Conservation (phyloP, 2,329 filamentous ascomycete genomes). For the Neospermospora avenae region DNA sequence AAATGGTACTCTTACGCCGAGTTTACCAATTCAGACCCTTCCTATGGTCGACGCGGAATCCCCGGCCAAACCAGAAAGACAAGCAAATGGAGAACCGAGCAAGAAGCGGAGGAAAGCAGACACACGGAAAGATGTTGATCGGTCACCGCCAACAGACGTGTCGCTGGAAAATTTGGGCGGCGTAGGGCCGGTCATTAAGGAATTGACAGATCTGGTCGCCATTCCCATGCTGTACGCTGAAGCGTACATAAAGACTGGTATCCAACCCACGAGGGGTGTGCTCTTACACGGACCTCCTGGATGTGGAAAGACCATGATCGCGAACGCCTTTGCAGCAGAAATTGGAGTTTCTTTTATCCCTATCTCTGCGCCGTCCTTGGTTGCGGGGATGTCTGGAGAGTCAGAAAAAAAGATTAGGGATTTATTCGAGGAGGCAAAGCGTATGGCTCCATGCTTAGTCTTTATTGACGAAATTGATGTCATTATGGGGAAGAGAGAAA, state of each 20-base stretch:
- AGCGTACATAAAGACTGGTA: conserved; percentile 60
- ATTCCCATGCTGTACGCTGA: conserved; percentile 68
- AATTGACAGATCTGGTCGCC: conserved; percentile 68
- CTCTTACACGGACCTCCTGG: conserved; percentile 80
- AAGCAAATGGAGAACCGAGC: conserved; percentile 62
- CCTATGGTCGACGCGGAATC: conserved; percentile 28
- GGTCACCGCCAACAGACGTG: conserved; percentile 63
- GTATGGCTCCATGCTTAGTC: conserved; percentile 80
- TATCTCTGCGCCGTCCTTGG: conserved; percentile 76
- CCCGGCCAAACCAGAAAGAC: conserved; percentile 44
- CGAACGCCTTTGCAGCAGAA: conserved; percentile 73
- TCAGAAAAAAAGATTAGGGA: conserved; percentile 84
- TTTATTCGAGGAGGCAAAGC: conserved; percentile 83
- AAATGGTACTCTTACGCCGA: conserved; percentile 19
- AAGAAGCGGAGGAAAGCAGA: conserved; percentile 61
- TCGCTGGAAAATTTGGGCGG: conserved; percentile 72
- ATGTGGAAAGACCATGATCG: conserved; percentile 83
- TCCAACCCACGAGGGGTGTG: conserved; percentile 71
- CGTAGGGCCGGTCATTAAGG: conserved; percentile 66
- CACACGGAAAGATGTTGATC: conserved; percentile 51
- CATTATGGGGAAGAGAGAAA: conserved; percentile 83
- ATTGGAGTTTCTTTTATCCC: conserved; percentile 76
- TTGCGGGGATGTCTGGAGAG: conserved; percentile 85
- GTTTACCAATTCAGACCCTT: conserved; percentile 22
- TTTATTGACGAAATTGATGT: conserved; percentile 93